Percentiles rank a stretch among this genome's conserved stretches.
phyloP scores from a whole-genome alignment of 2,329 filamentous ascomycete species.

The Aspergillus glaucus region DNA sequence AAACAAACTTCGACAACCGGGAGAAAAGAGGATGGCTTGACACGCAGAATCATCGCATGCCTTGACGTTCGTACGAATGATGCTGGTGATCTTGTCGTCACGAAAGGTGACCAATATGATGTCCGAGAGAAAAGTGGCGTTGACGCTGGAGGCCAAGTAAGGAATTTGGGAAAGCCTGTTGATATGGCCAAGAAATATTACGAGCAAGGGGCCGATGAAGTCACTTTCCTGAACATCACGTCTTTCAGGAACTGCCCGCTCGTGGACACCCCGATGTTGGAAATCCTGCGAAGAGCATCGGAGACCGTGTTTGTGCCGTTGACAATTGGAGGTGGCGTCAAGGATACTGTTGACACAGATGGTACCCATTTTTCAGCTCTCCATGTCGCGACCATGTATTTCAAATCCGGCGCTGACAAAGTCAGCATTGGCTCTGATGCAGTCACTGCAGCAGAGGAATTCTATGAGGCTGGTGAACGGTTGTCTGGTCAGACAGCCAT shows the following conservation, averaged over 20 bases:
- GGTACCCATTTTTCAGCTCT: slow-evolving; percentile 81
- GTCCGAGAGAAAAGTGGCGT: slow-evolving; percentile 76
- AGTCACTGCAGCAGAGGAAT: slow-evolving; percentile 86
- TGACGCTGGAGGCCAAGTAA: slow-evolving; percentile 56
- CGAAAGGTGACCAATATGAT: slow-evolving; percentile 98
- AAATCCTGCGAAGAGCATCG: slow-evolving; percentile 78
- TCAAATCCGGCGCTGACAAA: slow-evolving; percentile 94
- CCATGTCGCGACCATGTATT: slow-evolving; percentile 93
- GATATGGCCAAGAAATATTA: slow-evolving; percentile 93
- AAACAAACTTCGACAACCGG: slow-evolving; percentile 17
- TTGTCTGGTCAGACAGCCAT: slow-evolving; percentile 82
- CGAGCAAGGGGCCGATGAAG: slow-evolving; percentile 90
- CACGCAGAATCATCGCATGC: slow-evolving; percentile 89
- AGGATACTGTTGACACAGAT: slow-evolving; percentile 84
- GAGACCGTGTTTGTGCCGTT: slow-evolving; percentile 92
- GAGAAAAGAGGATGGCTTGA: slow-evolving; percentile 60
- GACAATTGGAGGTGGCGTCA: slow-evolving; percentile 91
- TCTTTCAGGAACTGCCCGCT: slow-evolving; percentile 93
- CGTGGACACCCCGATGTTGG: slow-evolving; percentile 90
- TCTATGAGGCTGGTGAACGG: slow-evolving; percentile 63
- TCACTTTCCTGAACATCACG: slow-evolving; percentile 97
- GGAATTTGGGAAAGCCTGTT: slow-evolving; percentile 94
- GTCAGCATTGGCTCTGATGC: slow-evolving; percentile 95
- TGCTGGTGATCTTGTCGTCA: slow-evolving; percentile 88
- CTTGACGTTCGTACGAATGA: slow-evolving; percentile 95